Evolutionary conservation across 441 rosid species (phyloP).

Genomic region (Mallotus japonicus): DNA sequence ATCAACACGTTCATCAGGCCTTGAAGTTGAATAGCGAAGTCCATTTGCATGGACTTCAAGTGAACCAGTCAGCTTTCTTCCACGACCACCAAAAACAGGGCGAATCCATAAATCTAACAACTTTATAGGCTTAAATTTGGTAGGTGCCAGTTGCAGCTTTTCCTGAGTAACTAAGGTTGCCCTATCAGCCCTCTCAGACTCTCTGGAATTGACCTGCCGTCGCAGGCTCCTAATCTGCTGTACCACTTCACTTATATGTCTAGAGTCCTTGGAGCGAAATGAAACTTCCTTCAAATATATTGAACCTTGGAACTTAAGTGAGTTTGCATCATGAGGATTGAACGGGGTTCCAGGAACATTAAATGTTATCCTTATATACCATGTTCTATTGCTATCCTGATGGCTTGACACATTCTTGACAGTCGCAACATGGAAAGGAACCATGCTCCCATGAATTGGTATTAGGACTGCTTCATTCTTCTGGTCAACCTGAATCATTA

Average conservation of each 20-base stretch:
- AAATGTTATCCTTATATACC: constrained; percentile 65
- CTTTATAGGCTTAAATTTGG: constrained; percentile 74
- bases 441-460: constrained; percentile 67
- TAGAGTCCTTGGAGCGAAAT: constrained; percentile 63
- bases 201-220: constrained; percentile 68
- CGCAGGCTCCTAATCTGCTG: constrained; percentile 60
- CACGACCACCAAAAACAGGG: constrained; percentile 75
- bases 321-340: constrained; percentile 49
- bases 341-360: constrained; percentile 65
- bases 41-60: constrained; percentile 85
- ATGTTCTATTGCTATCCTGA: constrained; percentile 66
- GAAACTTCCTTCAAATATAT: constrained; percentile 60
- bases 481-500: constrained; percentile 80
- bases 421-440: constrained; percentile 66
- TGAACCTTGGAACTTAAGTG: constrained; percentile 42
- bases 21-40: constrained; percentile 64
- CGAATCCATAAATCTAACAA: constrained; percentile 79
- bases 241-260: constrained; percentile 68
- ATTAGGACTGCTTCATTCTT: constrained; percentile 74
- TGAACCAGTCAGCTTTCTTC: constrained; percentile 74
- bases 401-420: constrained; percentile 74
- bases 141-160: constrained; percentile 71
- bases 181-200: constrained; percentile 87
- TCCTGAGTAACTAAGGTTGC: constrained; percentile 92
- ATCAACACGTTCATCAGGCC: constrained; percentile 73